Evolutionary conservation across 1,284 basidiomycete species (phyloP).

Genomic region (Earliella scabrosa): DNA sequence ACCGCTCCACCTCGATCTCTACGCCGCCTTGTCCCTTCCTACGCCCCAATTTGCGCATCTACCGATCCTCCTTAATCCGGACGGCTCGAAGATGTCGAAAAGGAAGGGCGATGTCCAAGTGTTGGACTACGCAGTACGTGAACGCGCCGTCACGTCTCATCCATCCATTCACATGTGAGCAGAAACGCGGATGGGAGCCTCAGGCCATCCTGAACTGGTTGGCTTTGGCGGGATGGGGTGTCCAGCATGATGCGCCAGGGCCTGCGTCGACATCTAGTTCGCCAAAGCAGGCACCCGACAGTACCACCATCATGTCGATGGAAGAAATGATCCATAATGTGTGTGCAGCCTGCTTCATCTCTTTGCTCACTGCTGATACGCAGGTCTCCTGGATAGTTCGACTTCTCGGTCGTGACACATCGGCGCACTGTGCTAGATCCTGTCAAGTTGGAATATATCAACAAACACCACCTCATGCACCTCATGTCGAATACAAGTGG

Average conservation of each 20-base stretch:
- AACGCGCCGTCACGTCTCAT: background rate
- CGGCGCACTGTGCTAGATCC: conserved; percentile 76
- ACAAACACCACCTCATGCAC: conserved; percentile 74
- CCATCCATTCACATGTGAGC: background rate
- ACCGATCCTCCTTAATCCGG: conserved; percentile 87
- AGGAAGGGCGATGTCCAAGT: conserved; percentile 90
- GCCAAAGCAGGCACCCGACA: conserved; percentile 55
- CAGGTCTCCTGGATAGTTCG: conserved; percentile 52
- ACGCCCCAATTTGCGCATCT: conserved; percentile 91
- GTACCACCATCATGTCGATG: conserved; percentile 67
- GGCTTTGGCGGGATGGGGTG: conserved; percentile 92
- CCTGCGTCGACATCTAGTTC: conserved; percentile 20
- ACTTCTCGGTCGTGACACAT: conserved; percentile 72
- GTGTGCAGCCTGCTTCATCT: background rate
- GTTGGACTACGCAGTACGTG: conserved; percentile 81
- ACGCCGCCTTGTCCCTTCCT: conserved; percentile 73
- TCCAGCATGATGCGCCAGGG: conserved; percentile 43
- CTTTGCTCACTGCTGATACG: background rate
- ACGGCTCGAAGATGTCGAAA: conserved; percentile 96
- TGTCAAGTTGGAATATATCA: conserved; percentile 75
- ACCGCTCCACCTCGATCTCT: conserved; percentile 92
- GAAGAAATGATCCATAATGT: conserved; percentile 69
- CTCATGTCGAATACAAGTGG: conserved; percentile 48
- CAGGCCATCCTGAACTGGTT: conserved; percentile 92
- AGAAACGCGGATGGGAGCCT: conserved; percentile 88